These are phyloP conservation scores for Apiospora pterosperma DNA, from an alignment of 2,329 filamentous ascomycete species.

Conservation along the genomic window DNA sequence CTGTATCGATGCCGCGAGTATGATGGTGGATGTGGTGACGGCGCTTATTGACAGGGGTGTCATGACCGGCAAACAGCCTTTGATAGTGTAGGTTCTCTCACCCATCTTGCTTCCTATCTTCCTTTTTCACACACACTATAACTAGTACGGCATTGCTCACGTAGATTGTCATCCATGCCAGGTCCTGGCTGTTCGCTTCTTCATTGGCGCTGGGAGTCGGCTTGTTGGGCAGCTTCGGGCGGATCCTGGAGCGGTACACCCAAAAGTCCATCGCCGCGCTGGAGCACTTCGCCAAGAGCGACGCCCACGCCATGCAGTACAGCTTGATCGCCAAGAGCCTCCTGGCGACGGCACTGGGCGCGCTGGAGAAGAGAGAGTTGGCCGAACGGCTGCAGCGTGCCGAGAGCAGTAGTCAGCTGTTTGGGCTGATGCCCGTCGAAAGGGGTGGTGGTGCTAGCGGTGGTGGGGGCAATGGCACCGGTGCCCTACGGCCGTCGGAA, in stretches of 20 bases:
- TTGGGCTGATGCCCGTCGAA: constrained; percentile 41
- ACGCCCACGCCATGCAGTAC: constrained; percentile 50
- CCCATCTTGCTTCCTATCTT: not conserved
- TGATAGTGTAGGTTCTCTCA: constrained; percentile 42
- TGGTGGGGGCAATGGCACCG: not conserved
- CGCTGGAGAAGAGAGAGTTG: constrained; percentile 45
- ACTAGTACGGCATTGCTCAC: not conserved
- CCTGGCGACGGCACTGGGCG: constrained; percentile 39
- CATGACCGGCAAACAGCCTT: constrained; percentile 40
- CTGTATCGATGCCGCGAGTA: constrained; percentile 50
- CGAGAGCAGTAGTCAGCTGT: constrained; percentile 48
- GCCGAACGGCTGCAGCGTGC: constrained; percentile 44
- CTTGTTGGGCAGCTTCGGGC: constrained; percentile 48
- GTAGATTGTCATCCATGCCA: constrained; percentile 17
- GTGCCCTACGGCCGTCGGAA: not conserved
- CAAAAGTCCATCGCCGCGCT: constrained; percentile 44
- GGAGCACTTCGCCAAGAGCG: constrained; percentile 46
- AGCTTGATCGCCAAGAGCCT: constrained; percentile 51
- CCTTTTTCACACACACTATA: not conserved
- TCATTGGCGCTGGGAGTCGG: constrained; percentile 50
- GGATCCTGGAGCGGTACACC: constrained; percentile 47
- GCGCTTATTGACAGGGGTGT: constrained; percentile 39
- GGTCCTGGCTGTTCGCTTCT: constrained; percentile 52
- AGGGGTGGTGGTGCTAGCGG: not conserved
- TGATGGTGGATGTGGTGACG: constrained; percentile 49